Evolutionary conservation across 2,329 filamentous ascomycete genomes (phyloP).

Genomic region (Hymenoscyphus linearis): DNA sequence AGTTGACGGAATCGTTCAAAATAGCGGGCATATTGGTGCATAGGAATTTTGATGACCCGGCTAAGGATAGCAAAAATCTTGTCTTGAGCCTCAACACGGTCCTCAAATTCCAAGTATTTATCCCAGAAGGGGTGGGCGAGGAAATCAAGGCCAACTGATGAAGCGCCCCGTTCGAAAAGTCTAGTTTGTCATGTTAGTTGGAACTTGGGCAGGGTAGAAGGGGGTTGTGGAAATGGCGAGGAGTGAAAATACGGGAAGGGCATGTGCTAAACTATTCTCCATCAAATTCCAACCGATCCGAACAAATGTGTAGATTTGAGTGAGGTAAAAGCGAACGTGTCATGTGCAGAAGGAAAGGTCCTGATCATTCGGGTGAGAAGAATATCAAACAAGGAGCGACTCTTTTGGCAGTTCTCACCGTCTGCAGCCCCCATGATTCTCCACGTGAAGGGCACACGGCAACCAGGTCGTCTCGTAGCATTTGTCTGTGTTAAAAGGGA

Average conservation of each 20-base stretch:
- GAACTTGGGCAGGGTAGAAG: constrained; percentile 17
- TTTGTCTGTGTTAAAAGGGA: constrained; percentile 52
- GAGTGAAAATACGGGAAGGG: constrained; percentile 58
- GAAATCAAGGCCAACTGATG: constrained; percentile 85
- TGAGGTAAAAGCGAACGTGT: constrained; percentile 39
- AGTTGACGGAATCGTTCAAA: constrained; percentile 84
- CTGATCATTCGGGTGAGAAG: constrained; percentile 63
- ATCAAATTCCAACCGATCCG: constrained; percentile 41
- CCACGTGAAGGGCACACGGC: constrained; percentile 20
- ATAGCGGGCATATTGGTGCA: constrained; percentile 94
- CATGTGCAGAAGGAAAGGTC: constrained; percentile 48
- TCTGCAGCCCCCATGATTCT: constrained; percentile 43
- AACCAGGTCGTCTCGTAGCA: constrained; percentile 34
- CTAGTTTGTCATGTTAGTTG: constrained; percentile 43
- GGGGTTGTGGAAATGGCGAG: constrained; percentile 35
- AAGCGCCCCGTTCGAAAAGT: constrained; percentile 85
- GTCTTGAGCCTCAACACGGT: constrained; percentile 77
- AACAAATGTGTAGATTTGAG: constrained; percentile 33
- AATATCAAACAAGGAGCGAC: constrained; percentile 49
- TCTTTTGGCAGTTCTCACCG: constrained; percentile 69
- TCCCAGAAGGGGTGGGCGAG: constrained; percentile 97
- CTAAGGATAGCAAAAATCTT: constrained; percentile 79
- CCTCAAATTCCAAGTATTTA: constrained; percentile 96
- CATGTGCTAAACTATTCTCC: constrained; percentile 46
- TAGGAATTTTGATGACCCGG: constrained; percentile 81